Evolutionary conservation across 2,329 filamentous ascomycete genomes (phyloP), one percentile per base, ranked within the genome.

Genomic region (Chaetothyriales sp.): DNA sequence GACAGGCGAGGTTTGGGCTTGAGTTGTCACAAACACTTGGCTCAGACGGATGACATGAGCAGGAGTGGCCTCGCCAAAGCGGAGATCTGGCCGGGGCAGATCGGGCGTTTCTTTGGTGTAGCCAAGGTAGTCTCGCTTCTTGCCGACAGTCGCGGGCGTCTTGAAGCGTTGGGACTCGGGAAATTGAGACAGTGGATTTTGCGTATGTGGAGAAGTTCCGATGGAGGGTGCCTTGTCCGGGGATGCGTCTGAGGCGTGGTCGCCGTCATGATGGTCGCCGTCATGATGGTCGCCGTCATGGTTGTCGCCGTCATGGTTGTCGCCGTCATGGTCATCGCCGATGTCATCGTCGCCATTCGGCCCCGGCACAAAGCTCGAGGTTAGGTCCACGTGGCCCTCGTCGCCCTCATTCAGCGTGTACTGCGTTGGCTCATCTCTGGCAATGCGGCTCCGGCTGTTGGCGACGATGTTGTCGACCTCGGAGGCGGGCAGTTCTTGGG

Each of bases 11-110:
- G 72, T 72, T 20, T 67, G 64, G 28, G 67, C 71, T 57, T 75
- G 73, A 0, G 73, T 75, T 19, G 69, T 67, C 51, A 66, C 69
- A 59, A 75, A 75, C 1, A 72, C 63, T 58, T 75, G 72, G 51
- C 70, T 74, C 22, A 75, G 59, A 1, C 66, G 66, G 65, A 75
- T 69, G 9, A 71, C 50, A 37, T 54, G 57, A 15, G 65, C 67
- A 20, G 66, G 64, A 29, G 64, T 68, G 45, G 62, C 29, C 10
- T 43, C 65, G 29, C 64, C 55, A 19, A 65, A 64, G 18, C 63
- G 60, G 18, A 65, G 63, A 29, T 74, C 64, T 18, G 72, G 71
- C 10, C 65, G 63, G 13, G 70, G 66, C 22, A 68, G 55, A 5
- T 63, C 63, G 15, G 72, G 70, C n/a, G 68, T 71, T 47, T 62